These are phyloP conservation scores for Xylariomycetidae sp. DNA, from an alignment of 2,329 filamentous ascomycete genomes.

Conservation along the genomic window DNA sequence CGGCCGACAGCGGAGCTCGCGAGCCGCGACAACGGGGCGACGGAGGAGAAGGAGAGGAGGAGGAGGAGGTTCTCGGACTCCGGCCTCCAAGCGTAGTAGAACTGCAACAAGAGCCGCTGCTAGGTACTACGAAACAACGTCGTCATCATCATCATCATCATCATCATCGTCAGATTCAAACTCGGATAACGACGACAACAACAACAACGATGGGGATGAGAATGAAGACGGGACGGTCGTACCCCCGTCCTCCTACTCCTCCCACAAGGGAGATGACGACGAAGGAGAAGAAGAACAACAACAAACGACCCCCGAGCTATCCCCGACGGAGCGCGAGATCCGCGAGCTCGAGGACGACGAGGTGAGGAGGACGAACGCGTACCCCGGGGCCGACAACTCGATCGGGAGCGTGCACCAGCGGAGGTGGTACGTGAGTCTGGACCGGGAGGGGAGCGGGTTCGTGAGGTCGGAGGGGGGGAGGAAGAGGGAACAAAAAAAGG, in stretches of 20 bases:
- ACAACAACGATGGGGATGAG: too few species aligned
- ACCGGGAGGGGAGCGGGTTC: constrained; percentile 57
- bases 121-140: too few species aligned
- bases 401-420: constrained; percentile 65
- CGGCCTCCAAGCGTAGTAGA: too few species aligned
- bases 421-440: constrained; percentile 61
- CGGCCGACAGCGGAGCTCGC: constrained; percentile 20
- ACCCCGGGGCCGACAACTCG: constrained; percentile 59
- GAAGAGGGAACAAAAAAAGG: too few species aligned
- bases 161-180: too few species aligned
- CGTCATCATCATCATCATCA: too few species aligned
- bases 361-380: constrained; percentile 59
- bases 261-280: background rate
- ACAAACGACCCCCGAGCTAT: constrained; percentile 20
- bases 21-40: constrained; percentile 15
- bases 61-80: too few species aligned
- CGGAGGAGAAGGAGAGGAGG: constrained; percentile 16
- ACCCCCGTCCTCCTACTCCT: too few species aligned
- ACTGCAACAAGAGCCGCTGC: too few species aligned
- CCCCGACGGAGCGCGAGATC: constrained; percentile 36
- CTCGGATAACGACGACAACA: too few species aligned
- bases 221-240: too few species aligned
- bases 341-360: constrained; percentile 46
- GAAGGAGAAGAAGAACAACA: constrained; percentile 14
- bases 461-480: constrained; percentile 25